Evolutionary conservation across 345 rosid species (phyloP).

Genomic region (Crucihimalaya himalaica): DNA sequence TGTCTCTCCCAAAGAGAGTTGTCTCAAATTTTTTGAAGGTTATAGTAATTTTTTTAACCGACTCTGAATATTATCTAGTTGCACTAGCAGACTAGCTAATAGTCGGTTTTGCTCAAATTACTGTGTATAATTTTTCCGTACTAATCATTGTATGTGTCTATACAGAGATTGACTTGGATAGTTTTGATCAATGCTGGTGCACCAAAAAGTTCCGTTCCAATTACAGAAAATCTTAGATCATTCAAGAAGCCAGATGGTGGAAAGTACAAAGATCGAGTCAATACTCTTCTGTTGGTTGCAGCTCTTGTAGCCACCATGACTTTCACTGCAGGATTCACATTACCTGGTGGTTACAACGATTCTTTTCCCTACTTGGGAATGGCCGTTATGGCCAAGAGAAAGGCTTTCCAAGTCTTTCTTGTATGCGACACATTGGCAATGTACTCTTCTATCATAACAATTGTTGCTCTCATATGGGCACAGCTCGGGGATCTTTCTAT

Average conservation of each 20-base stretch:
- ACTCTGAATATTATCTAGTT: too few relatives aligned
- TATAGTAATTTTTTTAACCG: too few relatives aligned
- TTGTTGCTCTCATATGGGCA: conserved; percentile 6
- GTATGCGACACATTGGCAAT: conserved; percentile 24
- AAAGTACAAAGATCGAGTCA: conserved; percentile 21
- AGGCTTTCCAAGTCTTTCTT: conserved; percentile 8
- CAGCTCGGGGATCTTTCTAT: neutral
- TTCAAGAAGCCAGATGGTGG: neutral
- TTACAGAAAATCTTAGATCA: neutral
- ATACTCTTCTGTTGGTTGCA: conserved; percentile 22
- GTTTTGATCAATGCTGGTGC: conserved; percentile 1
- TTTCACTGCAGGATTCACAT: conserved; percentile 25
- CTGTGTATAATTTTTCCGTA: too few relatives aligned
- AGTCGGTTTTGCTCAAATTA: too few relatives aligned
- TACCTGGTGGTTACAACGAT: conserved; percentile 11
- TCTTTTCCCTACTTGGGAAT: conserved; percentile 14
- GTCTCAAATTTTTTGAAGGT: too few relatives aligned
- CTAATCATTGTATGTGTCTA: too few relatives aligned
- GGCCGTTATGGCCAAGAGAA: conserved; percentile 7
- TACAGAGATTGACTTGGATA: conserved; percentile 26
- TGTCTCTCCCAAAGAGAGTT: too few relatives aligned
- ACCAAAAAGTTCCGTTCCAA: neutral
- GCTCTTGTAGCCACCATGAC: conserved; percentile 34
- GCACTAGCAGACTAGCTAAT: too few relatives aligned
- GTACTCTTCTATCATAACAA: conserved; percentile 7